Percentiles rank a stretch among this genome's conserved stretches.
phyloP scores from a whole-genome alignment of 2,329 filamentous ascomycete genomes.

The Bisporella sp. region DNA sequence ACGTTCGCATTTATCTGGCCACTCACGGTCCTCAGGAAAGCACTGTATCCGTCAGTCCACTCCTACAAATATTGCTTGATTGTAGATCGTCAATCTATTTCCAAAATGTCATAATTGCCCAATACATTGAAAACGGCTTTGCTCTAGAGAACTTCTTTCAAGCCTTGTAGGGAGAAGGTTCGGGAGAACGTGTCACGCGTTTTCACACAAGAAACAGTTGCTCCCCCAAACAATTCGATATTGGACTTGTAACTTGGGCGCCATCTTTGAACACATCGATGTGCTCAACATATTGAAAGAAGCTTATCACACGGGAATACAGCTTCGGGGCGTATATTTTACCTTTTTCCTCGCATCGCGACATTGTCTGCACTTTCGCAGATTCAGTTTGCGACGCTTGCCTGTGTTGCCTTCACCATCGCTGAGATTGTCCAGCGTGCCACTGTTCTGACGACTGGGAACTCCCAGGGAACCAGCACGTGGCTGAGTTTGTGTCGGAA shows the following conservation, averaged over 20 bases:
- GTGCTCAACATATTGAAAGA: too few relatives aligned
- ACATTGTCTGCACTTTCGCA: conserved; percentile 13
- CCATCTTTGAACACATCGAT: too few relatives aligned
- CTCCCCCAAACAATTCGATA: too few relatives aligned
- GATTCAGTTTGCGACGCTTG: conserved; percentile 11
- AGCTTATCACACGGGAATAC: too few relatives aligned
- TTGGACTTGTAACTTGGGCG: too few relatives aligned
- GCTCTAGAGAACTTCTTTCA: too few relatives aligned
- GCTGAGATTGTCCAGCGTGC: not conserved
- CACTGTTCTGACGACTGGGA: not conserved
- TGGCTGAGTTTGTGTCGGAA: not conserved
- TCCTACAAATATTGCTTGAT: not conserved
- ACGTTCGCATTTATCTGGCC: conserved; percentile 11
- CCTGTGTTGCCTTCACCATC: not conserved
- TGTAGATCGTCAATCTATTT: too few relatives aligned
- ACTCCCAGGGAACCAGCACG: not conserved
- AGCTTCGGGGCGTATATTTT: not conserved
- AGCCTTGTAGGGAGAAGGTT: too few relatives aligned
- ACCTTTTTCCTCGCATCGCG: conserved; percentile 13
- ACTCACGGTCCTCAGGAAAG: conserved; percentile 7
- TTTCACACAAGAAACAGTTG: too few relatives aligned
- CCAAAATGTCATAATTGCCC: too few relatives aligned
- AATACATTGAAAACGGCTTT: too few relatives aligned
- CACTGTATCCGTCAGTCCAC: conserved; percentile 8
- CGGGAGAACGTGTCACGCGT: too few relatives aligned